phyloP scores from a whole-genome alignment of 169 alveolate genomes.

The Pseudocohnilembus persalinus region DNA sequence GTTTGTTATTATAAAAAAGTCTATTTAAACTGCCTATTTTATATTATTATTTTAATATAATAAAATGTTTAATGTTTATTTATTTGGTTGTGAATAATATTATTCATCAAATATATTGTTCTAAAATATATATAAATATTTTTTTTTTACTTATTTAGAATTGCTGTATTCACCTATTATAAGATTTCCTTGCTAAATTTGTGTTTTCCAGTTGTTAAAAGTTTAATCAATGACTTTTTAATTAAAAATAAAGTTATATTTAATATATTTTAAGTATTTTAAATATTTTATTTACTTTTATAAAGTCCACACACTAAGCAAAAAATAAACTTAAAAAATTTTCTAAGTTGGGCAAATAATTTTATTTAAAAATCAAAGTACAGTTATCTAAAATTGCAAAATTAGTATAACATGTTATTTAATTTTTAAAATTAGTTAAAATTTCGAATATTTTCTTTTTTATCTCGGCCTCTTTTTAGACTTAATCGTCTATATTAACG shows the following conservation, averaged over 20 bases:
- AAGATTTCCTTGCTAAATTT: background rate
- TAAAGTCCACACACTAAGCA: background rate
- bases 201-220: too few species aligned
- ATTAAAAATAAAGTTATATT: too few species aligned
- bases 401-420: too few species aligned
- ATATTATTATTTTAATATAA: too few species aligned
- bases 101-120: too few species aligned
- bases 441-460: background rate
- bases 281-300: background rate
- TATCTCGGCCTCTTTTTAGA: background rate
- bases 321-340: background rate
- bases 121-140: too few species aligned
- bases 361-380: background rate
- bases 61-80: too few species aligned
- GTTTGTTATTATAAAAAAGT: too few species aligned
- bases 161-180: background rate
- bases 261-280: too few species aligned
- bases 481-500: background rate
- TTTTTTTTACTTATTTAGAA: background rate
- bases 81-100: too few species aligned
- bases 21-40: background rate
- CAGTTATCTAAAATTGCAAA: background rate
- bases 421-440: background rate
- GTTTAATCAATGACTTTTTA: too few species aligned
- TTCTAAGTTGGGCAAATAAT: background rate